Percentiles rank a stretch among this genome's conserved stretches.
Conservation (phyloP, 169 alveolate species). For the Cryptosporidium parvum region DNA sequence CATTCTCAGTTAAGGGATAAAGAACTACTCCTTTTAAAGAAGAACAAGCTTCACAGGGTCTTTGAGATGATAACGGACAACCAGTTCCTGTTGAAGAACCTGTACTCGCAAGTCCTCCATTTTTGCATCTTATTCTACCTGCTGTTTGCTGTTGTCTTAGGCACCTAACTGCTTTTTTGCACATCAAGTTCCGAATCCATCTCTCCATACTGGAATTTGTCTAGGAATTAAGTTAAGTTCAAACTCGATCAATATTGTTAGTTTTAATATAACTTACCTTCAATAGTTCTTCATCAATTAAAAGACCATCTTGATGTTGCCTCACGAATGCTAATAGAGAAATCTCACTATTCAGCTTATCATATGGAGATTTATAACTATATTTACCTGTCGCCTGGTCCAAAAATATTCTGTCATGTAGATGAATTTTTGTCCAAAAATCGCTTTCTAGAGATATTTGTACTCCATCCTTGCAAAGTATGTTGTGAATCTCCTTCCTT, state of each 20-base stretch:
- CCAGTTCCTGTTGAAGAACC: slow-evolving; percentile 70
- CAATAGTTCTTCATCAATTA: slow-evolving; percentile 58
- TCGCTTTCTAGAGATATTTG: slow-evolving; percentile 46
- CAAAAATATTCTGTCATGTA: slow-evolving; percentile 37
- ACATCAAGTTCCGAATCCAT: slow-evolving; percentile 52
- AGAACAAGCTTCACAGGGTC: slow-evolving; percentile 66
- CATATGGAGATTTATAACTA: slow-evolving; percentile 68
- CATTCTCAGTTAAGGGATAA: slow-evolving; percentile 55
- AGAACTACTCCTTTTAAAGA: slow-evolving; percentile 47
- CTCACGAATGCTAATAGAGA: slow-evolving; percentile 44
- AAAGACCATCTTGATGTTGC: slow-evolving; percentile 53
- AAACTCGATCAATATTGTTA: neutral
- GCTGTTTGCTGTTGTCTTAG: slow-evolving; percentile 74
- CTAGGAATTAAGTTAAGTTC: neutral
- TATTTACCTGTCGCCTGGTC: slow-evolving; percentile 42
- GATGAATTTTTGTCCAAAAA: slow-evolving; percentile 61
- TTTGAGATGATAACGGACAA: slow-evolving; percentile 59
- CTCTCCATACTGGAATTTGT: slow-evolving; percentile 51
- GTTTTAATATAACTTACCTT: slow-evolving; percentile 34
- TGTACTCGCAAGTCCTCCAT: slow-evolving; percentile 64
- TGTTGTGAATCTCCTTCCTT: slow-evolving; percentile 10
- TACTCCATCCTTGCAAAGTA: slow-evolving; percentile 47
- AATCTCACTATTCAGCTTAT: slow-evolving; percentile 54
- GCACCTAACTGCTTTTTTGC: slow-evolving; percentile 68
- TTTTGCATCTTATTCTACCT: slow-evolving; percentile 68